phyloP scores from a whole-genome alignment of 2,329 filamentous ascomycete genomes.

The Paecilomyces variotii region DNA sequence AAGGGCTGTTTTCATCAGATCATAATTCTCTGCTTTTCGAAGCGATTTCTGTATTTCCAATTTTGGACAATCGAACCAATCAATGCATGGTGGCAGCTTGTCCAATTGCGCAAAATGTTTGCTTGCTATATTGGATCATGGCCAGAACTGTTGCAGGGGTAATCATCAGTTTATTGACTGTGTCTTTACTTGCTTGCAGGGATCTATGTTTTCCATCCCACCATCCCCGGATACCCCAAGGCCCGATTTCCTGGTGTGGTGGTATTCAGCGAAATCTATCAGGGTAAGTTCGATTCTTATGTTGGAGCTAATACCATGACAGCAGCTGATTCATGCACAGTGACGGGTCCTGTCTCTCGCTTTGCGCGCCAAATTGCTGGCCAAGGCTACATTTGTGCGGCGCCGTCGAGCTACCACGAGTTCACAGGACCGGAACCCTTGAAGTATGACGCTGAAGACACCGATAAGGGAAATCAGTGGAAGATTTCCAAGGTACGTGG shows the following conservation, averaged over 20 bases:
- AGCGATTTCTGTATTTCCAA: not conserved
- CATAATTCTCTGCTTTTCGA: too few species aligned
- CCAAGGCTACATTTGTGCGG: slow-evolving; percentile 87
- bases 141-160: not conserved
- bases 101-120: not conserved
- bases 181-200: slow-evolving; percentile 43
- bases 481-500: slow-evolving; percentile 65
- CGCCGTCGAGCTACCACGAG: slow-evolving; percentile 86
- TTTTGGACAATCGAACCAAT: not conserved
- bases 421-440: slow-evolving; percentile 79
- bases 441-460: slow-evolving; percentile 79
- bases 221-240: slow-evolving; percentile 75
- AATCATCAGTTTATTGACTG: not conserved
- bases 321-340: slow-evolving; percentile 36
- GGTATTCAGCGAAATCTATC: slow-evolving; percentile 90
- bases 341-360: slow-evolving; percentile 80
- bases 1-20: not conserved
- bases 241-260: slow-evolving; percentile 84
- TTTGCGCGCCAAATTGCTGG: slow-evolving; percentile 88
- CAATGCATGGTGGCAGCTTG: not conserved
- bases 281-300: slow-evolving; percentile 51
- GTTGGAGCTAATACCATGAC: not conserved
- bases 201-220: slow-evolving; percentile 82
- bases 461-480: slow-evolving; percentile 77
- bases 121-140: not conserved